Base-by-base conservation (phyloP, 1,284 basidiomycete genomes). In the Phlebopus sp. region DNA sequence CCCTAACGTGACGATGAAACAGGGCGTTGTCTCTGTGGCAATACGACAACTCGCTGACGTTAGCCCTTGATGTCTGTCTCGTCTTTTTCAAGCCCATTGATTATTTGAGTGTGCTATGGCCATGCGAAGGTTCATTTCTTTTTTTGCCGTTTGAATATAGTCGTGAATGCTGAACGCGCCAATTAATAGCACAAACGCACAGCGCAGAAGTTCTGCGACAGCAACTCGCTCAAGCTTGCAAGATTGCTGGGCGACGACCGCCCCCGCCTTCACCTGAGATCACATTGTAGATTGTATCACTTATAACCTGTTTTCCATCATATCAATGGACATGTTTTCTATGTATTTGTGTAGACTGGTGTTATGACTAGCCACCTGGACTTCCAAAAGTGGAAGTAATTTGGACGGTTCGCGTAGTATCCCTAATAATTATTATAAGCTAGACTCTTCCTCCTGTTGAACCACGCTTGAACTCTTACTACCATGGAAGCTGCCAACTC, bases 71-170 rank as follows among this genome's bases (percentile, higher is more conserved):
- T 34, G 79, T 86, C 34, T 78, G 79, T 53, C 78, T 79, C 56
- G 75, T 79, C 8, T 71, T 87, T 21, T 63, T 86, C 37, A 73
- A 75, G 19, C 78, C 81, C 2, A 74, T 85, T 41, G 78, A 87
- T 55, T 87, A 81, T 69, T 72, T 88, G 44, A 77, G 77, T 46
- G 69, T 73, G 6, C 61, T 87, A 35, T 89, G 83, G 82, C 86
- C 87, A 0, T 88, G 83, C 59, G 57, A 68, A 45, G 78, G 84
- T 85, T 56, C 54, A 76, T 61, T 17, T 8, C 37, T 17, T 42
- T 13, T 11, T 10, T 17, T 34, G 39, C n/a, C 31, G 35, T n/a
- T 34, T 11, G 7, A 18, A 5, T 18, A 18, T 34, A 17, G 32
- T 23, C 14, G 6, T 11, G 13, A 19, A n/a, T 14, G 18, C 50